Base-by-base conservation (phyloP, 2,329 filamentous ascomycete species). In the Cercospora canescens region DNA sequence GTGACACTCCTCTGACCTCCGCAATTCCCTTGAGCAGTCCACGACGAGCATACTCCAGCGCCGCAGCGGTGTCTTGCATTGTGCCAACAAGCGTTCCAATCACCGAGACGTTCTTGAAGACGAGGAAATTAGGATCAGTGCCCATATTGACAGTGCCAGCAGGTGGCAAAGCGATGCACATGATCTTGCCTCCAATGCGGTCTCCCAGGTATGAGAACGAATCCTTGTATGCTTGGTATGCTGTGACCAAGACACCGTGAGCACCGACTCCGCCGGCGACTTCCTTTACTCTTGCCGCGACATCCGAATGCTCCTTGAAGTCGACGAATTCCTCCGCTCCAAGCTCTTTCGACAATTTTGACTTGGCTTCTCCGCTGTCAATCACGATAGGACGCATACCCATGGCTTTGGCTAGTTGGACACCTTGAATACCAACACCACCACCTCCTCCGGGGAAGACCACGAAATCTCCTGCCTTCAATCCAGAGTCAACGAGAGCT, bases 311-410 rank as follows among this genome's bases (percentile, higher is more conserved):
- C 54, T 81, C 77, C 45, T 79, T 81, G 74, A 86, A 87, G 73
- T 87, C 85, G n/a, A 88, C 77, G 73, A 86, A 87, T 1, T 78
- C 80, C 64, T 87, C 85, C 0, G 85, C 85, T 3, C 86, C 86
- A 72, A 86, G 81, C 58, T 80, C 76, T 58, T 82, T 62, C 14
- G 80, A 80, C 0, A 87, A 73, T 21, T 79, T 76, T 12, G 79
- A 77, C 70, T 86, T 85, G 4, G 78, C 77, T 1, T 77, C 78
- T 3, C 85, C 84, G 0, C 80, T 82, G 66, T 87, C 85, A 26
- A 87, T 80, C 14, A 85, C 86, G 56, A 88, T 84, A 2, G 85
- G 80, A 4, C 85, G 79, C 75, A 87, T 81, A 0, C 86, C 85
- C 83, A 87, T 86, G 2, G 84, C 84, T 60, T 70, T 70, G 4